Evolutionary conservation across 352 stramenopile genomes (phyloP).

Genomic region (Phytophthora colocasiae): DNA sequence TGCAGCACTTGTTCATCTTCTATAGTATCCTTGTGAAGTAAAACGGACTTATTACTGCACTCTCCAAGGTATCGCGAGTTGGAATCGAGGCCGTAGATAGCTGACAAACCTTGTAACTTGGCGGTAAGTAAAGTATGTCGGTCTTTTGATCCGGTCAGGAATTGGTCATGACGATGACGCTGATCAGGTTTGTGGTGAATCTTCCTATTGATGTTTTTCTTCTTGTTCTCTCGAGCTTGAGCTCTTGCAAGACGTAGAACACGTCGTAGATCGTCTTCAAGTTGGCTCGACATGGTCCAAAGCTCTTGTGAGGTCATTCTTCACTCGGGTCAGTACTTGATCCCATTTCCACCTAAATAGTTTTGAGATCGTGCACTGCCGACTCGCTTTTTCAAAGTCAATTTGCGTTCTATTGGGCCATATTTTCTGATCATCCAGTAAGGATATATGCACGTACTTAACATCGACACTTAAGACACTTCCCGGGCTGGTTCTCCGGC

Average conservation of each 20-base stretch:
- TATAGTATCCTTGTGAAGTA: slow-evolving; percentile 9
- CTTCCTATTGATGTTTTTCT: slow-evolving; percentile 1
- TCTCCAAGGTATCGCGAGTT: slow-evolving; percentile 33
- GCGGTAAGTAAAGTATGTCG: slow-evolving; percentile 32
- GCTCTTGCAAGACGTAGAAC: slow-evolving; percentile 56
- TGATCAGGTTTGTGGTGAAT: slow-evolving; percentile 10
- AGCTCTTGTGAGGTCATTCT: slow-evolving; percentile 13
- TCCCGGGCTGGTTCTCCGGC: slow-evolving; percentile 56
- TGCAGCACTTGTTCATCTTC: slow-evolving; percentile 32
- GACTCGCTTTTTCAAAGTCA: slow-evolving; percentile 17
- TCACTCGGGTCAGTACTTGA: slow-evolving; percentile 9
- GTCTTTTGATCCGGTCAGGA: slow-evolving; percentile 19
- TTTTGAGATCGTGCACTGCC: slow-evolving; percentile 9
- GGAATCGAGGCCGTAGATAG: slow-evolving; percentile 46
- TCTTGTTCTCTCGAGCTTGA: slow-evolving; percentile 26
- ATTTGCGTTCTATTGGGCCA: slow-evolving; percentile 31
- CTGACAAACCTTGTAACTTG: slow-evolving; percentile 39
- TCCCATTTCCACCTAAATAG: slow-evolving; percentile 29
- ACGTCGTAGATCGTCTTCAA: slow-evolving; percentile 67
- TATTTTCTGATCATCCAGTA: slow-evolving; percentile 31
- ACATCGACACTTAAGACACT: slow-evolving; percentile 41
- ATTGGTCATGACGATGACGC: slow-evolving; percentile 41
- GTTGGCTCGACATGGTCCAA: slow-evolving; percentile 35
- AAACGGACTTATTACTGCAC: slow-evolving; percentile 25
- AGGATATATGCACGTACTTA: slow-evolving; percentile 29